These are phyloP conservation scores for Funneliformis caledonium DNA, from an alignment of 371 early-diverging fungal species.

Conservation along the genomic window DNA sequence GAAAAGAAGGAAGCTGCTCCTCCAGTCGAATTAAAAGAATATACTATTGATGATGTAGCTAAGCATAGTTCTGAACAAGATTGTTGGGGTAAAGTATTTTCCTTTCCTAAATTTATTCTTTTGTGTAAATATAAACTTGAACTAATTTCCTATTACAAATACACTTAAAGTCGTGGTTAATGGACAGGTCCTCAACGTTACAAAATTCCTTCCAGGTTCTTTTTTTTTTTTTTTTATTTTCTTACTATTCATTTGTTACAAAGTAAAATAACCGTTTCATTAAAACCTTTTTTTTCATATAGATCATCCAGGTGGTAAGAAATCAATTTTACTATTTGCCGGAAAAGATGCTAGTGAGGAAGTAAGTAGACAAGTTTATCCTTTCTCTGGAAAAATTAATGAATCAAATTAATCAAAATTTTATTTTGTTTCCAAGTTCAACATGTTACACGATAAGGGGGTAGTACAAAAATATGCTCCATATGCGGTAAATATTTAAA, in stretches of 20 bases:
- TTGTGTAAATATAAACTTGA: constrained; percentile 43
- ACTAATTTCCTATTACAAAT: not conserved
- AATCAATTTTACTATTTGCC: constrained; percentile 82
- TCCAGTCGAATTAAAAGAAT: constrained; percentile 49
- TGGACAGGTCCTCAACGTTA: constrained; percentile 91
- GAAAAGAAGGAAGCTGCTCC: constrained; percentile 47
- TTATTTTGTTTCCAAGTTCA: constrained; percentile 59
- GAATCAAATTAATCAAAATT: not conserved
- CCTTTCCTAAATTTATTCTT: not conserved
- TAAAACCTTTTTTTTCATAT: too few relatives aligned
- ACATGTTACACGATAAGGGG: constrained; percentile 84
- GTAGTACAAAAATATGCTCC: constrained; percentile 25
- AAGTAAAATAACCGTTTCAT: not conserved
- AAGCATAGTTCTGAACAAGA: constrained; percentile 89
- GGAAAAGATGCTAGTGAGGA: constrained; percentile 72
- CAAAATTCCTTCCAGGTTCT: constrained; percentile 73
- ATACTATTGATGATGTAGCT: constrained; percentile 74
- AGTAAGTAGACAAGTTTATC: not conserved
- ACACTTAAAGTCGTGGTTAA: constrained; percentile 83
- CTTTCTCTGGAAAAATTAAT: not conserved
- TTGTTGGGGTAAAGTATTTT: constrained; percentile 50
- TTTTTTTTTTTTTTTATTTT: not conserved
- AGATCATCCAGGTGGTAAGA: constrained; percentile 90
- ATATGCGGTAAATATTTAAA: not conserved
- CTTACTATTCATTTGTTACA: not conserved